Base-by-base conservation (phyloP, 2,329 filamentous ascomycete species). In the Ceratocystis huliohia region DNA sequence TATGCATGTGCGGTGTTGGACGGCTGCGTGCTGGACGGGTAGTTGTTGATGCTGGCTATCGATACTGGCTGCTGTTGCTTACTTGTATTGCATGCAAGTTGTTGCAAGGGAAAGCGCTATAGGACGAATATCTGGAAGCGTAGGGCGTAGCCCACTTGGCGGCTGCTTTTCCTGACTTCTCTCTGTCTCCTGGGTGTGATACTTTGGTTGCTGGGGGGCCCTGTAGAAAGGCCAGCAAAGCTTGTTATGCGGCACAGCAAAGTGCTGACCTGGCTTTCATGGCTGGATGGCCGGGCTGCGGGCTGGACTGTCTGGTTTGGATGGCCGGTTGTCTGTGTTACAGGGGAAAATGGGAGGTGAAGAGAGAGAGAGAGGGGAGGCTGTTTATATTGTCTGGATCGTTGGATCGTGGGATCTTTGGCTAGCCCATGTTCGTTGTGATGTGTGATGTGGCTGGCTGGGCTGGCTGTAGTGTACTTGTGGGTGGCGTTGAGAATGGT, bases 181-280 rank as follows among this genome's bases (percentile, higher is more conserved):
- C 2, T 53, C 48, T 53, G 20, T 15, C 22, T 22, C 20, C 25
- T 22, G 22, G 8, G 22, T 28, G 20, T 15, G 48, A 15, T 41
- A 10, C 5, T 53, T 25, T 53, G 20, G 48, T 25, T 53, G 48
- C 48, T 53, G 20, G 48, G 48, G 48, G 48, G 20, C 48, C 48
- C 48, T 53, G 48, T 53, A 53, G 25, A 22, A 53, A 25, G 48
- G 7, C 48, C 48, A 53, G 25, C 22, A 53, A 53, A 28, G 48
- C 17, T 25, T 53, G 15, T 10, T 22, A 53, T 53, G 48, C 48
- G 28, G 48, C 48, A 53, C 48, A 53, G 48, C 48, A 53, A 53
- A 53, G 48, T 53, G 48, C 48, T 53, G 48, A 53, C 48, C 48
- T 53, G 48, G 48, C 48, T 41, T 41, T 41, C 37, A 41, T 41